A percentile compares a stretch with the other conserved stretches of the same genome.
phyloP scores from a whole-genome alignment of 2,329 filamentous ascomycete genomes.

The Neofusicoccum kwambonambiense region DNA sequence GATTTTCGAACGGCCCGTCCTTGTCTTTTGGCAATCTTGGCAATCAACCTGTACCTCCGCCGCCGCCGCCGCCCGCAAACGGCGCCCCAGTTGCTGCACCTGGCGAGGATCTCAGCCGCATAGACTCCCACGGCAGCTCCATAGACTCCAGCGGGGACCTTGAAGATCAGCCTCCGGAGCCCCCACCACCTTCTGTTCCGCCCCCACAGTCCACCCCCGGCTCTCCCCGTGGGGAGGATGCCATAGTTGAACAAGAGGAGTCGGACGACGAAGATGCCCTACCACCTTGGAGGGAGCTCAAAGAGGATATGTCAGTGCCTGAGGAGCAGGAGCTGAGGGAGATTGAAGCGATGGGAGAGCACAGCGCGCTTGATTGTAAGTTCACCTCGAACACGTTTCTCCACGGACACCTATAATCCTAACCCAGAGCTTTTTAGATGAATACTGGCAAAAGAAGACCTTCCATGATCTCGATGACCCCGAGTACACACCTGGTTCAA shows the following conservation, averaged over 20 bases:
- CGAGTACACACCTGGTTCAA: constrained; percentile 54
- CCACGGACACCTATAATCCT: background rate
- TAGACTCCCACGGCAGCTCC: constrained; percentile 18
- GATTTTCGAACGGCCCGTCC: constrained; percentile 25
- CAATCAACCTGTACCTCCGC: constrained; percentile 21
- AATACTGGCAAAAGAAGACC: constrained; percentile 59
- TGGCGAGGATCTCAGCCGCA: constrained; percentile 14
- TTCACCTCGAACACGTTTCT: constrained; percentile 11
- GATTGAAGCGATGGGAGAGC: constrained; percentile 51
- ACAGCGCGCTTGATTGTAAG: constrained; percentile 57
- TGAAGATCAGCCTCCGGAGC: background rate
- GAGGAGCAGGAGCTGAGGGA: constrained; percentile 59
- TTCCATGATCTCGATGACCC: constrained; percentile 58
- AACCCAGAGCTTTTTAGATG: constrained; percentile 35
- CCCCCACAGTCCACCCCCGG: background rate
- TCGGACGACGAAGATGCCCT: constrained; percentile 36
- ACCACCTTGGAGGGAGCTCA: constrained; percentile 52
- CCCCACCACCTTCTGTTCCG: constrained; percentile 1
- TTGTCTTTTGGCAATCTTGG: constrained; percentile 4
- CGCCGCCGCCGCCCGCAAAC: constrained; percentile 22
- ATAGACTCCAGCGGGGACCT: constrained; percentile 1
- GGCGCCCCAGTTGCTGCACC: constrained; percentile 12
- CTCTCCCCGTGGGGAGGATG: background rate
- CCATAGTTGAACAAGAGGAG: constrained; percentile 21
- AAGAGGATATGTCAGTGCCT: constrained; percentile 56